These are phyloP conservation scores for Iberis amara DNA, from an alignment of 441 rosid genomes.

Conservation along the genomic window DNA sequence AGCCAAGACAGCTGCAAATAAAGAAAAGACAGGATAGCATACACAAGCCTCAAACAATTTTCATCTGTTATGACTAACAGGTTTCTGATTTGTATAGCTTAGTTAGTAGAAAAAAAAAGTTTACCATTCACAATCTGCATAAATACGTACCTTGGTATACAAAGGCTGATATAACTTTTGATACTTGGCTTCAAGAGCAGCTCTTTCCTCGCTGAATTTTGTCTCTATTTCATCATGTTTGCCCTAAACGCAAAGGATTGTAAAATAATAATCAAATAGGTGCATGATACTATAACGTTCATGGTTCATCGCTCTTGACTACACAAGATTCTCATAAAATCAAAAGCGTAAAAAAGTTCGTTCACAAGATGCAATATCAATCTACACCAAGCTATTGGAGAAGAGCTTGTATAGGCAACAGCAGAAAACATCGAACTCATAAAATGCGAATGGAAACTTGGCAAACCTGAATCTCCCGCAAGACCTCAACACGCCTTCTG, in stretches of 20 bases:
- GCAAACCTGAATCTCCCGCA: constrained; percentile 71
- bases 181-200: constrained; percentile 85
- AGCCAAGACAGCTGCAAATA: not conserved
- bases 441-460: not conserved
- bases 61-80: not conserved
- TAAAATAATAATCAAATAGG: not conserved
- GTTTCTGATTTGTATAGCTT: not conserved
- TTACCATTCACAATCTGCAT: not conserved
- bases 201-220: constrained; percentile 79
- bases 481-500: constrained; percentile 77
- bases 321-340: not conserved
- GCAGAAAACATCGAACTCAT: no score
- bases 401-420: no score
- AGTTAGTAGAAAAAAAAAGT: not conserved
- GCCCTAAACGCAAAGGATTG: constrained; percentile 34
- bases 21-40: not conserved
- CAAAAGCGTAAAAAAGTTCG: no score
- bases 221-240: constrained; percentile 80
- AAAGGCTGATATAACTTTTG: constrained; percentile 77
- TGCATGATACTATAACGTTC: not conserved
- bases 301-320: not conserved
- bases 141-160: constrained; percentile 55
- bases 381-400: not conserved
- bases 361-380: not conserved
- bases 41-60: not conserved